Percentiles rank a stretch among this genome's conserved stretches.
Evolutionary conservation across 176 grass and related monocot genomes (phyloP).

Genomic region (Aegilops umbellulata): DNA sequence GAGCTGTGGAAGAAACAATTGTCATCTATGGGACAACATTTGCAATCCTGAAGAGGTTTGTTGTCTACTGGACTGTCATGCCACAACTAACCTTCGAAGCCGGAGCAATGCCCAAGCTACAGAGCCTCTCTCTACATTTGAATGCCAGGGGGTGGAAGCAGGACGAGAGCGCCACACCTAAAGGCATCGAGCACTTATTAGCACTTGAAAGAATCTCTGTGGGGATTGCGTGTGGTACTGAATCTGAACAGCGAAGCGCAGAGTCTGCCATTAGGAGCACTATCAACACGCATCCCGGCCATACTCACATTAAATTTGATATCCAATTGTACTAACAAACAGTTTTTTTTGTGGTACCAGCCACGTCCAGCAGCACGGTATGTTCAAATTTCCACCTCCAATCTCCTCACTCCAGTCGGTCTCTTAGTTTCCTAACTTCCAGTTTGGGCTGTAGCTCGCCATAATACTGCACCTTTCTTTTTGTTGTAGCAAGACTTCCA

Average conservation of each 20-base stretch:
- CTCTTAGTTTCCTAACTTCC: neutral
- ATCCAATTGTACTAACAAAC: neutral
- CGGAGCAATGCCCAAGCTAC: neutral
- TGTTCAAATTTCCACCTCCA: neutral
- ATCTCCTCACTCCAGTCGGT: too few species aligned
- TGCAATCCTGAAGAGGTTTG: neutral
- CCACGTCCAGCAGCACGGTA: neutral
- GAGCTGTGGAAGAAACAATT: neutral
- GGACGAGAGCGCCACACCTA: neutral
- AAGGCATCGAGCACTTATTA: constrained; percentile 6
- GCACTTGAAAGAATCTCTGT: constrained; percentile 7
- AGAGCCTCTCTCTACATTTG: neutral
- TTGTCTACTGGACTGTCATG: neutral
- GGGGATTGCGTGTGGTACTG: neutral
- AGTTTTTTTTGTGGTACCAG: neutral
- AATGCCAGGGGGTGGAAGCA: neutral
- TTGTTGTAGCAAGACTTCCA: neutral
- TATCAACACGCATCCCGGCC: neutral
- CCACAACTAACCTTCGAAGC: neutral
- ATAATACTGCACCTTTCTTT: neutral
- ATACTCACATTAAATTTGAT: constrained; percentile 1
- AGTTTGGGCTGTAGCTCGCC: neutral
- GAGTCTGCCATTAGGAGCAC: neutral
- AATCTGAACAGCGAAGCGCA: neutral
- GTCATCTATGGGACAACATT: neutral